These are phyloP conservation scores for Cladophialophora exuberans DNA, from an alignment of 2,329 filamentous ascomycete species.

Conservation along the genomic window DNA sequence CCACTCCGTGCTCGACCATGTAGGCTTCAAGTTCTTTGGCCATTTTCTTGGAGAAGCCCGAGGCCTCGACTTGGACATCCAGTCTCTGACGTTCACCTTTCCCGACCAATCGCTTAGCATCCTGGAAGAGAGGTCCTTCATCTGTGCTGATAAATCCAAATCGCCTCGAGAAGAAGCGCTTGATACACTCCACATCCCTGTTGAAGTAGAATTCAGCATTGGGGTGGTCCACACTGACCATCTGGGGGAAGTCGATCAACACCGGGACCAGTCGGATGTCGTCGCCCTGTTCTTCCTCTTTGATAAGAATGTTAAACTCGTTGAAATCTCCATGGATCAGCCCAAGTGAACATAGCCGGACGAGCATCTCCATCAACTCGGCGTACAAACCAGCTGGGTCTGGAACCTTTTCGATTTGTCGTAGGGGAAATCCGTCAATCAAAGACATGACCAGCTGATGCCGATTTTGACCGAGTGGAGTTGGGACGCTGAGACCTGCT, in stretches of 20 bases:
- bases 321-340: slow-evolving; percentile 98
- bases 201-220: slow-evolving; percentile 99
- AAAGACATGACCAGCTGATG: slow-evolving; percentile 97
- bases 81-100: slow-evolving; percentile 69
- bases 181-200: slow-evolving; percentile 92
- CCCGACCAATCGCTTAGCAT: slow-evolving; percentile 75
- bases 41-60: slow-evolving; percentile 96
- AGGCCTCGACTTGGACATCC: slow-evolving; percentile 87
- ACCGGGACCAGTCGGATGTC: slow-evolving; percentile 67
- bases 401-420: slow-evolving; percentile 82
- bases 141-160: slow-evolving; percentile 85
- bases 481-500: slow-evolving; percentile 86
- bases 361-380: slow-evolving; percentile 85
- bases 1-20: slow-evolving; percentile 72
- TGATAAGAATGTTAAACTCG: slow-evolving; percentile 97
- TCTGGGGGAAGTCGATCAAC: slow-evolving; percentile 97
- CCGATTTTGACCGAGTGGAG: slow-evolving; percentile 83
- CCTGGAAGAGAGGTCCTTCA: slow-evolving; percentile 81
- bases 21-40: slow-evolving; percentile 89
- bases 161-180: slow-evolving; percentile 85
- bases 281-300: slow-evolving; percentile 60
- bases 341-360: slow-evolving; percentile 80
- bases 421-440: slow-evolving; percentile 87
- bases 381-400: slow-evolving; percentile 84
- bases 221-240: slow-evolving; percentile 90